Percentiles rank a stretch among this genome's conserved stretches.
These are phyloP conservation scores for Avena eriantha DNA, from an alignment of 176 grass and related monocot genomes.

Conservation along the genomic window DNA sequence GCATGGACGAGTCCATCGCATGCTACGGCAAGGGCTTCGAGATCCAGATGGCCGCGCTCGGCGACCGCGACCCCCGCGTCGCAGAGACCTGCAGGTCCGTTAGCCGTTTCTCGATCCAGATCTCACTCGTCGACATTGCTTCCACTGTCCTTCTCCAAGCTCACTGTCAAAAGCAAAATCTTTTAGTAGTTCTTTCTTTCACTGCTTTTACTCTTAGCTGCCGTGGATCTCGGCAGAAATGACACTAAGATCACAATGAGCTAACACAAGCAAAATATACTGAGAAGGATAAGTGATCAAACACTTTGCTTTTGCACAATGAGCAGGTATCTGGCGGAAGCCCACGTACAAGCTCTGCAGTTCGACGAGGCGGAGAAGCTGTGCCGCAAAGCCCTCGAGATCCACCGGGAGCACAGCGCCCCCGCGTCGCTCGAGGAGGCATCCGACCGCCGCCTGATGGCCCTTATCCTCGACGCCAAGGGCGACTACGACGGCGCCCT, in stretches of 20 bases:
- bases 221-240: constrained; percentile 16
- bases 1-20: constrained; percentile 87
- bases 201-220: background rate
- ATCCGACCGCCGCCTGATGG: constrained; percentile 91
- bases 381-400: constrained; percentile 80
- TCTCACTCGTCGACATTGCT: constrained; percentile 11
- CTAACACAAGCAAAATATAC: background rate
- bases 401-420: constrained; percentile 90
- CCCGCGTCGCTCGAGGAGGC: constrained; percentile 92
- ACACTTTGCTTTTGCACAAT: background rate
- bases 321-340: constrained; percentile 89
- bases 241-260: background rate
- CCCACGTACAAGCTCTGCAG: constrained; percentile 90
- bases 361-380: constrained; percentile 96
- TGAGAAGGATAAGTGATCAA: background rate
- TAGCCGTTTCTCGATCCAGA: constrained; percentile 28
- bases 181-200: background rate
- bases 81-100: constrained; percentile 89
- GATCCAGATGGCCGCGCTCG: constrained; percentile 95
- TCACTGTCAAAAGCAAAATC: background rate
- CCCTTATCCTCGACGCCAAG: constrained; percentile 87
- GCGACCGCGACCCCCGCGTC: constrained; percentile 83
- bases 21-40: constrained; percentile 93
- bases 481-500: constrained; percentile 88
- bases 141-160: background rate